Base-by-base conservation (phyloP, 2,329 filamentous ascomycete species). In the Calonectria hawksworthii region DNA sequence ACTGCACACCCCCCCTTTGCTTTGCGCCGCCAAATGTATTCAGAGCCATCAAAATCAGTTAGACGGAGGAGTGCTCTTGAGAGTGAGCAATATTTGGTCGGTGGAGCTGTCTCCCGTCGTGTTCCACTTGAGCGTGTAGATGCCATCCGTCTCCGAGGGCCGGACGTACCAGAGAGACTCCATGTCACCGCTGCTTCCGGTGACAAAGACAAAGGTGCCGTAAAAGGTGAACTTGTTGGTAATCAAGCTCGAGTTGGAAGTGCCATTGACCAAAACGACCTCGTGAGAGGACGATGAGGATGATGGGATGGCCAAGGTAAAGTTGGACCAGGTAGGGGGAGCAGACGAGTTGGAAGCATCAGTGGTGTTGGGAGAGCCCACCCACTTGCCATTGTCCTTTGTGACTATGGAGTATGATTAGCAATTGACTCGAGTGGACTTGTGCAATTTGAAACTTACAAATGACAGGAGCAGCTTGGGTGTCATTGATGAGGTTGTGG, bases 61-160 rank as follows among this genome's bases (percentile, higher is more conserved):
- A 2, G 73, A 75, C 28, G 73, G 73, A 4, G 69, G 65, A 32
- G 69, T 75, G 21, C 14, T 69, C 70, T 72, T 75, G 18, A 75
- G 50, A 11, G 73, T 75, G 41, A 72, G 56, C 38, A 66, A n/a
- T 4, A 69, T n/a, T n/a, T 72, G 65, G n/a, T 66, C 69, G 18
- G 32, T 38, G 3, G 56, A 50, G 8, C n/a, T 30, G 61, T 68
- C 69, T 14, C 52, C 41, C 7, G 73, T 66, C 59, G 51, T 50
- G 44, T 75, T 75, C 74, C 74, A 75, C 6, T 56, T 47, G 50
- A 75, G 23, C 4, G 66, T 44, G 34, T 73, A 75, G n/a, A 75
- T 32, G 11, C 74, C 74, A 13, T 73, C 67, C 2, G 36, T 64
- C 9, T 52, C 61, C 4, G 74, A 63, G 10, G 70, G 70, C 28